Evolutionary conservation across 306 rosid species (phyloP).

Genomic region (Benincasa hispida): DNA sequence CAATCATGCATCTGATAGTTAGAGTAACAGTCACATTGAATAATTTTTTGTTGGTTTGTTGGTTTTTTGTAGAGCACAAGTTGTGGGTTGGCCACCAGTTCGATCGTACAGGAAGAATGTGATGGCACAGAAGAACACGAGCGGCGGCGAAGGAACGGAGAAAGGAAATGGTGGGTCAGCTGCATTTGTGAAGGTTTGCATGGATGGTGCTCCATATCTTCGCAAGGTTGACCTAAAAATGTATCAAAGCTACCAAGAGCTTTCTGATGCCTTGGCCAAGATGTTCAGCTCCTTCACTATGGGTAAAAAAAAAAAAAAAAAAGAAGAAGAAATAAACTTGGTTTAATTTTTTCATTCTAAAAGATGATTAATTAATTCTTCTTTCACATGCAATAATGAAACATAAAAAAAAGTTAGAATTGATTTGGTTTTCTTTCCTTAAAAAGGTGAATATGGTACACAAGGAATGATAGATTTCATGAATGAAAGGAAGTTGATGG

Average conservation of each 20-base stretch:
- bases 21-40: not conserved
- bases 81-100: conserved; percentile 84
- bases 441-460: conserved; percentile 47
- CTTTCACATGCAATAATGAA: not conserved
- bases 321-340: not conserved
- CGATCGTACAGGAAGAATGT: conserved; percentile 53
- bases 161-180: conserved; percentile 6
- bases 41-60: not conserved
- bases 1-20: too few species aligned
- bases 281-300: conserved; percentile 76
- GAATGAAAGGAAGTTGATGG: conserved; percentile 80
- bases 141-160: conserved; percentile 15
- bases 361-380: not conserved
- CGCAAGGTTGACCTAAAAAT: conserved; percentile 58
- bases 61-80: conserved; percentile 44
- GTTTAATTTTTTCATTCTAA: not conserved
- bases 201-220: conserved; percentile 80
- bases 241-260: conserved; percentile 52
- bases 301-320: conserved; percentile 15
- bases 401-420: not conserved
- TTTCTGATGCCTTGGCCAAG: conserved; percentile 74
- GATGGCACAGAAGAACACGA: conserved; percentile 40
- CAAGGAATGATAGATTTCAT: conserved; percentile 85
- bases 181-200: conserved; percentile 61
- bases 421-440: not conserved